Conservation (phyloP, 768 basidiomycete genomes). For the Pholiota microspora region DNA sequence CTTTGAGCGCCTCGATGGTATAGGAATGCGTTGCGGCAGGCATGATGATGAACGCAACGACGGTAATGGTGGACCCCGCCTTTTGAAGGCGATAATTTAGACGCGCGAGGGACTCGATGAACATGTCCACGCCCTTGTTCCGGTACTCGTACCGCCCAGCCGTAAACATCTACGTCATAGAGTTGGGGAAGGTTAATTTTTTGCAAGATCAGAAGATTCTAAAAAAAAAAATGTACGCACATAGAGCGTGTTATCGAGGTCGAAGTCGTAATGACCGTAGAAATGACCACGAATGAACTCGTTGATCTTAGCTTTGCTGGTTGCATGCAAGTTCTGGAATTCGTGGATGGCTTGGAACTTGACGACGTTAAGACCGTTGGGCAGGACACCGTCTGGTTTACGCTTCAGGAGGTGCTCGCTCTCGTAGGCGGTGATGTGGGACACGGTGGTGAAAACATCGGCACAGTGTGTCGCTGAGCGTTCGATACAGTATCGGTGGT, state of each 20-base stretch:
- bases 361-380: constrained; percentile 97
- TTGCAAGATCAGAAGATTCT: not conserved
- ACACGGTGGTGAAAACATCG: constrained; percentile 97
- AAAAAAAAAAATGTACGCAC: constrained; percentile 36
- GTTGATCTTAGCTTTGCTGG: constrained; percentile 95
- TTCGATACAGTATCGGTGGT: constrained; percentile 97
- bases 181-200: too few species aligned
- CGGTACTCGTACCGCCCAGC: constrained; percentile 99
- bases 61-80: constrained; percentile 69
- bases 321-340: constrained; percentile 93
- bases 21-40: constrained; percentile 95
- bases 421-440: constrained; percentile 98
- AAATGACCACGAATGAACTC: constrained; percentile 98
- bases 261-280: constrained; percentile 96
- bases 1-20: constrained; percentile 95
- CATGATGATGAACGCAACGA: constrained; percentile 99
- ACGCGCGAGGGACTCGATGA: constrained; percentile 95
- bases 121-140: constrained; percentile 99
- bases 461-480: constrained; percentile 92
- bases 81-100: constrained; percentile 54
- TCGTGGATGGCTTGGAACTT: constrained; percentile 99
- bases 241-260: constrained; percentile 88
- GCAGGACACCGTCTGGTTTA: constrained; percentile 95
- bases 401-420: constrained; percentile 94
- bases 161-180: constrained; percentile 78